These are phyloP conservation scores for Mycena polygramma DNA, from an alignment of 768 basidiomycete species.

Conservation along the genomic window DNA sequence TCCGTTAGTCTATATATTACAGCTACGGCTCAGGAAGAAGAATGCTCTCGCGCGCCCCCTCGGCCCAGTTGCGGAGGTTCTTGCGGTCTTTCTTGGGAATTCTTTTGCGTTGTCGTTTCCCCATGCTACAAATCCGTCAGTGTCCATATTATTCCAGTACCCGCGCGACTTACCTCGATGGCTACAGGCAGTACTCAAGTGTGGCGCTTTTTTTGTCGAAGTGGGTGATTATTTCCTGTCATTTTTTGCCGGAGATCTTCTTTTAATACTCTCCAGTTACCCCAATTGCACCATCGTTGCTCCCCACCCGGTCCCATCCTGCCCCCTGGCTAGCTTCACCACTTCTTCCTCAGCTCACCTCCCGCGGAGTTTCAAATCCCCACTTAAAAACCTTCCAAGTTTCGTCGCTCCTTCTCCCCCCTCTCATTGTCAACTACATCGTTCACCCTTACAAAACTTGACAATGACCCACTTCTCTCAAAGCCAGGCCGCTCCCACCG, in stretches of 20 bases:
- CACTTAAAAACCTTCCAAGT: neutral
- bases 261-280: too few species aligned
- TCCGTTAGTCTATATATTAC: too few species aligned
- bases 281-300: too few species aligned
- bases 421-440: neutral
- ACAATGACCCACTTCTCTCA: neutral
- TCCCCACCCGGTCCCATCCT: too few species aligned
- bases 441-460: neutral
- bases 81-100: neutral
- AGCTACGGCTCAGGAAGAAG: neutral
- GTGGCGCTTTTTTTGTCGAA: too few species aligned
- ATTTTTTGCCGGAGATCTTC: too few species aligned
- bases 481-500: too few species aligned
- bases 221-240: too few species aligned
- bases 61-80: constrained; percentile 22
- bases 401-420: neutral
- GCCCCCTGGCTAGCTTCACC: neutral
- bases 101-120: neutral
- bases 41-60: constrained; percentile 13
- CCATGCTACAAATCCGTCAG: neutral
- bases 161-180: too few species aligned
- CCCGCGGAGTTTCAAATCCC: neutral
- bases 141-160: too few species aligned
- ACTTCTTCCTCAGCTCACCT: neutral
- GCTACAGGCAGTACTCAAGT: too few species aligned